phyloP scores from a whole-genome alignment of 192 early-diverging fungal genomes.

The Coemansia sp. region DNA sequence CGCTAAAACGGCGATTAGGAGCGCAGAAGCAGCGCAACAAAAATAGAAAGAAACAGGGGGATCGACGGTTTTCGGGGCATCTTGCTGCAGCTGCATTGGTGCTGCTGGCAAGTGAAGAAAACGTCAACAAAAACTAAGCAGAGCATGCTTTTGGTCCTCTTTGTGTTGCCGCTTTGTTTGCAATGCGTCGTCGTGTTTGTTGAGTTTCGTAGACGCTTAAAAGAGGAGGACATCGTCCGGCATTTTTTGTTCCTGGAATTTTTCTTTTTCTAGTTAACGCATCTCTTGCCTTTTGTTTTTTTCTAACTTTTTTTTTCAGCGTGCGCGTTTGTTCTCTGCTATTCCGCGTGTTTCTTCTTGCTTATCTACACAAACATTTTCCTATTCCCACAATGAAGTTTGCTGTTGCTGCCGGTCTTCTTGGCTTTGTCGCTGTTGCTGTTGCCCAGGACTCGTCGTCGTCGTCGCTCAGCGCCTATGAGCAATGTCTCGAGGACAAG shows the following conservation, averaged over 20 bases:
- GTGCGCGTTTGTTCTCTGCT: conserved; percentile 4
- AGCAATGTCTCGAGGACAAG: conserved; percentile 42
- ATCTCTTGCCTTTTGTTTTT: conserved; percentile 4
- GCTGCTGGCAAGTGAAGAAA: too few species aligned
- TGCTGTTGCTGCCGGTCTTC: conserved; percentile 18
- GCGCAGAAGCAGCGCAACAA: not conserved
- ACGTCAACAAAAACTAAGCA: too few species aligned
- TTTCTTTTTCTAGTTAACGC: conserved; percentile 1
- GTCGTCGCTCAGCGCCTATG: conserved; percentile 22
- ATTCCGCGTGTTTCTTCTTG: not conserved
- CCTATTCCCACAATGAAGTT: conserved; percentile 36
- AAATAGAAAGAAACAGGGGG: not conserved
- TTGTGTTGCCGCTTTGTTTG: not conserved
- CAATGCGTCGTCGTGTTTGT: too few species aligned
- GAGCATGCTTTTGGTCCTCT: not conserved
- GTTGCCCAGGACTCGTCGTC: conserved; percentile 28
- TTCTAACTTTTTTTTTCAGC: conserved; percentile 4
- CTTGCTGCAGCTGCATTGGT: not conserved
- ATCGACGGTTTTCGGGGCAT: not conserved
- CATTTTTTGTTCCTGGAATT: not conserved
- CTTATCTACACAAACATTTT: not conserved
- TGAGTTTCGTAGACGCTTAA: not conserved
- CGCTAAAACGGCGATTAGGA: not conserved
- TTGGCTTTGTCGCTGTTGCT: conserved; percentile 25
- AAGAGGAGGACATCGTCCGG: not conserved